Conservation (phyloP, 768 basidiomycete genomes). For the Lentinula guzmanii region DNA sequence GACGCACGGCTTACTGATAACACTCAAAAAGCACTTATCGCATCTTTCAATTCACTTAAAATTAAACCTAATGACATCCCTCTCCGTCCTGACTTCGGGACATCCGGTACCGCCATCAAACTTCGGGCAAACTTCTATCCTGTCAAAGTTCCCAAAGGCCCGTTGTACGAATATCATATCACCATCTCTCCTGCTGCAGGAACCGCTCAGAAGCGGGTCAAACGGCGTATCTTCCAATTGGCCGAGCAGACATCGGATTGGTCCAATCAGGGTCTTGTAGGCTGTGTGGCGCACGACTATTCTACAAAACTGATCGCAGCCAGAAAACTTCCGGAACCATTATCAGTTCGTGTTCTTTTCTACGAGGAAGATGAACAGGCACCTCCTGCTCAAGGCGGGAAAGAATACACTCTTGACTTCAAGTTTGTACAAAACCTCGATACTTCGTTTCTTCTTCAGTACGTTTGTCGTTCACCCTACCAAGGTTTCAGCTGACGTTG, state of each 20-base stretch:
- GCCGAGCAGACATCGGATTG: slow-evolving; percentile 51
- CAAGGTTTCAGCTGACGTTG: background rate
- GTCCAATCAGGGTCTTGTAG: slow-evolving; percentile 39
- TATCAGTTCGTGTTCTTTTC: slow-evolving; percentile 36
- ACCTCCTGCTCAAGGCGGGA: slow-evolving; percentile 32
- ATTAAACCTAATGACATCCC: slow-evolving; percentile 39
- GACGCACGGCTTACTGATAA: slow-evolving; percentile 36
- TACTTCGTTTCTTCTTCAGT: slow-evolving; percentile 41
- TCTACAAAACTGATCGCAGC: slow-evolving; percentile 46
- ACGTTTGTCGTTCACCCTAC: slow-evolving; percentile 18
- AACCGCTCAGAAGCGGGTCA: slow-evolving; percentile 45
- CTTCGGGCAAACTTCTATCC: slow-evolving; percentile 69
- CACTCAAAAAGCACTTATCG: slow-evolving; percentile 36
- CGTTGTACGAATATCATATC: slow-evolving; percentile 59
- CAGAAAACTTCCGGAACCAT: slow-evolving; percentile 37
- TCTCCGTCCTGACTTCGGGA: slow-evolving; percentile 54
- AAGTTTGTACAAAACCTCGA: slow-evolving; percentile 44
- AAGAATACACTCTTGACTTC: slow-evolving; percentile 42
- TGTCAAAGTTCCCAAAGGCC: slow-evolving; percentile 40
- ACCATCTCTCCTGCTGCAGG: slow-evolving; percentile 44
- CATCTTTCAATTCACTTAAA: slow-evolving; percentile 24
- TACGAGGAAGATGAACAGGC: slow-evolving; percentile 47
- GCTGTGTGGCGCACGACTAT: slow-evolving; percentile 51
- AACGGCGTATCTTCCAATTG: slow-evolving; percentile 56
- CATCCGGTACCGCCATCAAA: slow-evolving; percentile 37